Percentiles rank a stretch among this genome's conserved stretches.
These are phyloP conservation scores for Acacia pycnantha DNA, from an alignment of 331 rosid species.

Conservation along the genomic window DNA sequence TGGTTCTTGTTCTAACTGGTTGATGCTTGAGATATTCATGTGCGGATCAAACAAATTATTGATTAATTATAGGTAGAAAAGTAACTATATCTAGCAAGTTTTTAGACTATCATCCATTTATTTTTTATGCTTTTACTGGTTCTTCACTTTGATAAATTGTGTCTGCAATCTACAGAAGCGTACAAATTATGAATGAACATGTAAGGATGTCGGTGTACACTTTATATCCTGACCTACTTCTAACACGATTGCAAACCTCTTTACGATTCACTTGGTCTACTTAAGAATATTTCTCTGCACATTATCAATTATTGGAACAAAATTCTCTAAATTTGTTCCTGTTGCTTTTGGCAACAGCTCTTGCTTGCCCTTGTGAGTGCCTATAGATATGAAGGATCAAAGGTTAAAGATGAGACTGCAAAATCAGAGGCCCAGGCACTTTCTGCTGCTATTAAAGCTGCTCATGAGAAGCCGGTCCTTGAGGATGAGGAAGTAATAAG, in stretches of 20 bases:
- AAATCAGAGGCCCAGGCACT: constrained; percentile 73
- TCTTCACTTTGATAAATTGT: neutral
- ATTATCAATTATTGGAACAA: neutral
- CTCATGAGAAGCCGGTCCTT: constrained; percentile 38
- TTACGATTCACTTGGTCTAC: neutral
- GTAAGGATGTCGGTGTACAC: neutral
- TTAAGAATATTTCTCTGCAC: neutral
- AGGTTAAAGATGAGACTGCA: constrained; percentile 57
- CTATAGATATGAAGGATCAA: constrained; percentile 88
- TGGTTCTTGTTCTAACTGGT: neutral
- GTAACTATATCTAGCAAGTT: neutral
- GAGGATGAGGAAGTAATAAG: constrained; percentile 77
- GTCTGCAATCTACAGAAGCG: neutral
- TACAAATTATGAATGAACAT: neutral
- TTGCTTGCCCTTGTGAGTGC: constrained; percentile 90
- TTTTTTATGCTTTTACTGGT: neutral
- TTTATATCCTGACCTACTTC: neutral
- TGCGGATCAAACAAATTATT: neutral
- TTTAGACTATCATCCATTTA: neutral
- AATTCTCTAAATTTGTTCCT: neutral
- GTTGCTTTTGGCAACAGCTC: constrained; percentile 53
- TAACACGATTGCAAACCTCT: neutral
- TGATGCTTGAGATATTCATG: neutral
- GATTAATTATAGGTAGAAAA: neutral
- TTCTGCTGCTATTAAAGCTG: constrained; percentile 52